Evolutionary conservation across 768 basidiomycete species (phyloP), one percentile per base, ranked within the genome.

Genomic region (Podaxis sp.): DNA sequence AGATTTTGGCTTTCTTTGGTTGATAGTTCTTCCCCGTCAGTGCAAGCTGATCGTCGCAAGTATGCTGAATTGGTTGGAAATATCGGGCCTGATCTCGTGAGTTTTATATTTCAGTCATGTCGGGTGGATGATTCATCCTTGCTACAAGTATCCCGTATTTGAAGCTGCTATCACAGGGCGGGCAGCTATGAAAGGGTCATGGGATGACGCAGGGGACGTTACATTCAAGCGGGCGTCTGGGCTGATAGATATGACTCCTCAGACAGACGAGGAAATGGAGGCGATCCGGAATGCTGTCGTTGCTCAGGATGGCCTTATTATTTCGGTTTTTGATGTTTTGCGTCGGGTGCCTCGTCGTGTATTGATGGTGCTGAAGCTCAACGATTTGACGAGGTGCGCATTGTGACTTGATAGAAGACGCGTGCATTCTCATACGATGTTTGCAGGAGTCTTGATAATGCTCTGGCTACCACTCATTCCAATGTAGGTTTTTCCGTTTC

Each of bases 121-220:
- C 11, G 24, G n/a, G 7, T 57, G n/a, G 28, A 38, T 40, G 49
- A 56, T 33, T 63, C 64, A 48, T 61, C 50, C 40, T 22, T 40
- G 49, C 22, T 60, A 17, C 3, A 69, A 96, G 91, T 99, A 97
- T 72, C 92, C 95, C 8, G 84, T 97, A 11, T 95, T 99, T 65
- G 95, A 98, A 74, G 93, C 94, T 22, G 96, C 96, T 13, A 88
- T 99, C 50, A 98, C 96, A n/a, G 90, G 88, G 4, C 84, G 95
- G 46, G 87, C 91, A 17, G 87, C 86, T 1, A 74, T 96, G 59
- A 84, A 87, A 70, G 89, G 87, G 36, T 79, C 84, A 5, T 84
- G 81, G 79, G 79, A 81, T 13, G 78, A 81, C 17, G 75, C 73
- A 10, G 72, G 74, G 3, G 70, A 77, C 20, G 66, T 75, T 26